These are phyloP conservation scores for Tylopilus sp. DNA, from an alignment of 1,284 basidiomycete species.

Conservation along the genomic window DNA sequence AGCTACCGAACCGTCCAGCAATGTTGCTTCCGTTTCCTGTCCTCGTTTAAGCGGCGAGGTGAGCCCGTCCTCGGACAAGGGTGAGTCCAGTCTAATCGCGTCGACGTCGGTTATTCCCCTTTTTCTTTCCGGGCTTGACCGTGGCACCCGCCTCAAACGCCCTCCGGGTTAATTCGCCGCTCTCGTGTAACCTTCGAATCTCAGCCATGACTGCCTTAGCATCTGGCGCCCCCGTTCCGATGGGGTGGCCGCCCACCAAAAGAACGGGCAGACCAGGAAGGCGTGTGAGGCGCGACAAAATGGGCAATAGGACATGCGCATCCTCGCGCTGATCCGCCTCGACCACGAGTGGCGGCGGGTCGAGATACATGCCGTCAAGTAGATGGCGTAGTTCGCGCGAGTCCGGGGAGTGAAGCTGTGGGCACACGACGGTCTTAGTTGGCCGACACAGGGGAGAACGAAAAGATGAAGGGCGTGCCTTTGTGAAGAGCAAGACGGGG, in stretches of 20 bases:
- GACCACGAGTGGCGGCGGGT: constrained; percentile 66
- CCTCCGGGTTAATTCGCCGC: constrained; percentile 50
- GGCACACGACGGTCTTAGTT: neutral
- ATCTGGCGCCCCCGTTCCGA: constrained; percentile 42
- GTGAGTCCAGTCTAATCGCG: neutral
- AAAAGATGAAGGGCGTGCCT: constrained; percentile 44
- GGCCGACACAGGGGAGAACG: neutral
- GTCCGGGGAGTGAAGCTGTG: constrained; percentile 55
- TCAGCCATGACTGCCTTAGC: constrained; percentile 47
- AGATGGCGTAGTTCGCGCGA: constrained; percentile 68
- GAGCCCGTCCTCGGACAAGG: constrained; percentile 9
- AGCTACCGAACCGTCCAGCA: neutral
- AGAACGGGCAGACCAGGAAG: constrained; percentile 63
- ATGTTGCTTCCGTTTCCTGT: neutral
- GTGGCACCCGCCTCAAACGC: constrained; percentile 58
- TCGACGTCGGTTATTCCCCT: constrained; percentile 26
- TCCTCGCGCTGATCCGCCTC: constrained; percentile 70
- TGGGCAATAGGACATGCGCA: constrained; percentile 41
- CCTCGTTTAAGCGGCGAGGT: neutral
- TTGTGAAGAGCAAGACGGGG: constrained; percentile 76
- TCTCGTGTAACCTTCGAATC: constrained; percentile 48
- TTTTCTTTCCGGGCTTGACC: constrained; percentile 54
- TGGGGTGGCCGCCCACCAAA: constrained; percentile 60
- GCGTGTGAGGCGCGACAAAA: constrained; percentile 55
- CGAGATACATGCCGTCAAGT: constrained; percentile 56